Percentiles rank a stretch among this genome's conserved stretches.
These are phyloP conservation scores for Raphidocelis subcapitata DNA, from an alignment of 139 green algal genomes.

Conservation along the genomic window DNA sequence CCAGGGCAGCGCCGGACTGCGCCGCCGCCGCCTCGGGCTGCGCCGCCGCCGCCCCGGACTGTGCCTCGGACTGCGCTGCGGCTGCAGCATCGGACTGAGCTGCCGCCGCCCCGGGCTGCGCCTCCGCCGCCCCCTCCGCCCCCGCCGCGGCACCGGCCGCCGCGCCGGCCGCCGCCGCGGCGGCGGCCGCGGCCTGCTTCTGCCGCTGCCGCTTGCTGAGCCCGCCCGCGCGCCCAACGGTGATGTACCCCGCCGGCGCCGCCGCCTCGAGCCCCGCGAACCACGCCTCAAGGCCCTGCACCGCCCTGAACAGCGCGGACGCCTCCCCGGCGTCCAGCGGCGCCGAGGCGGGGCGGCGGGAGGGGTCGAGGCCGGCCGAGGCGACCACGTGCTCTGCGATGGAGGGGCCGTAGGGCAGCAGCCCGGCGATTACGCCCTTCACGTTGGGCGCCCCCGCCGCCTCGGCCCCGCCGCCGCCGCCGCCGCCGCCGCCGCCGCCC, in stretches of 20 bases:
- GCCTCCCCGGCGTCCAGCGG: constrained; percentile 19
- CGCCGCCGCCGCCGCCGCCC: background rate
- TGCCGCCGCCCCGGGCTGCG: background rate
- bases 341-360: background rate
- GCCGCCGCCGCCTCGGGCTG: background rate
- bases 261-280: constrained; percentile 41
- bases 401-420: constrained; percentile 77
- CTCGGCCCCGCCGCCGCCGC: background rate
- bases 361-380: constrained; percentile 63
- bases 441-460: constrained; percentile 8
- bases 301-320: constrained; percentile 24
- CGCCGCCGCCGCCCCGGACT: background rate
- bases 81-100: constrained; percentile 1
- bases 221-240: background rate
- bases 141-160: constrained; percentile 1
- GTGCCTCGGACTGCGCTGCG: background rate
- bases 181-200: constrained; percentile 3
- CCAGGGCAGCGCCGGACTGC: constrained; percentile 9
- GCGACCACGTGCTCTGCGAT: constrained; percentile 82
- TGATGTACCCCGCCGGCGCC: constrained; percentile 30
- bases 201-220: background rate
- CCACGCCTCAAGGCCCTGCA: constrained; percentile 45
- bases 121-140: background rate
- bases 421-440: constrained; percentile 22
- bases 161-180: constrained; percentile 13